Evolutionary conservation across 1,139 yeast genomes (phyloP), one percentile per base, ranked within the genome.

Genomic region (Scheffersomyces segobiensis): DNA sequence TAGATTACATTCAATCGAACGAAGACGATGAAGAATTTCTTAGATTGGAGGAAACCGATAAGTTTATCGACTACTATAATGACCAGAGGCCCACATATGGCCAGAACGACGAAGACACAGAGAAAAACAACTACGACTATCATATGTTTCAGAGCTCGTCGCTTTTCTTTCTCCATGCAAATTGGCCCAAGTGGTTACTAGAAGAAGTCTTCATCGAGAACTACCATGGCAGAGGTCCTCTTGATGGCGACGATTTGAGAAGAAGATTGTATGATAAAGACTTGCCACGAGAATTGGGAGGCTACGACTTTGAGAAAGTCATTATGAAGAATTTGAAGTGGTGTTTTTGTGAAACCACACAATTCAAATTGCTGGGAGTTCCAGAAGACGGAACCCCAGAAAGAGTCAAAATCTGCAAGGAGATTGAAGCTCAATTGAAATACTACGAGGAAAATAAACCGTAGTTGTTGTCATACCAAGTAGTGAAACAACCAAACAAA

Each of bases 111-210:
- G 53, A 54, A 17, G 79, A 76, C 57, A 52, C 56, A 3, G 59
- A 57, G 1, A 64, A 63, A 50, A 65, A 62, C 57, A 76, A 76
- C 59, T 76, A 76, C 60, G 63, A 72, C 47, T 72, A 63, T 60
- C 79, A 76, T 64, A 64, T 62, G 53, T 76, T 67, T 63, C 67
- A 66, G 61, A 67, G 75, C 10, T 72, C 75, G 3, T 66, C 67
- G 22, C 65, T 76, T 53, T 66, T 73, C 66, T 75, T 76, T 60
- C 63, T 76, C 53, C 80, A 76, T 65, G 80, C 80, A 55, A 76
- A 76, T 60, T 76, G 80, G 80, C 80, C 79, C 42, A 76, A 76
- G 57, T 71, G 58, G 53, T 65, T 67, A 49, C 50, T 75, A 4
- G 61, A 60, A 20, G 71, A 71, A 53, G 62, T 76, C 66, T 74